Conservation (phyloP, 768 basidiomycete species). For the Pleurotus tuoliensis region DNA sequence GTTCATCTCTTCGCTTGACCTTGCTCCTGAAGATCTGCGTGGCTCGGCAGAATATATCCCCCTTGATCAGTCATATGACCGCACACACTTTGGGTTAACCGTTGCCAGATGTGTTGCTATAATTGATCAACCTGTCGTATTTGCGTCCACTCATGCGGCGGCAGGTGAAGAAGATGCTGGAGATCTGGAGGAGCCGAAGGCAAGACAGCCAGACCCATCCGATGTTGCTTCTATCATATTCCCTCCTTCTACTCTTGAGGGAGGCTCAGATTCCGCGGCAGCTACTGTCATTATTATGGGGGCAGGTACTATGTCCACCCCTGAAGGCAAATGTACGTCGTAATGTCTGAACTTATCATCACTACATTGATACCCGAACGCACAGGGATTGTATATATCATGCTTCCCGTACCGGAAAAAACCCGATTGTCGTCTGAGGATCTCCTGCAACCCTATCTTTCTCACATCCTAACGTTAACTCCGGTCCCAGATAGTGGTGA, state of each 20-base stretch:
- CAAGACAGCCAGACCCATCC: slow-evolving; percentile 18
- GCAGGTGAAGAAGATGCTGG: slow-evolving; percentile 19
- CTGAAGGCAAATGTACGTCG: slow-evolving; percentile 65
- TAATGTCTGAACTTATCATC: no score
- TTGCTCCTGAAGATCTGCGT: slow-evolving; percentile 26
- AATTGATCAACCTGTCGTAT: slow-evolving; percentile 28
- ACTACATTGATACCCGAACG: neutral
- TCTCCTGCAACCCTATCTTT: slow-evolving; percentile 55
- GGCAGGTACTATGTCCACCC: slow-evolving; percentile 69
- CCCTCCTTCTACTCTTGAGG: slow-evolving; percentile 59
- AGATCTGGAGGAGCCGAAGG: slow-evolving; percentile 18
- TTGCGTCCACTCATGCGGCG: slow-evolving; percentile 11
- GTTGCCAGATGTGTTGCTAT: slow-evolving; percentile 33
- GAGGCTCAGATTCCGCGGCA: slow-evolving; percentile 43
- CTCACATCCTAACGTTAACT: slow-evolving; percentile 33
- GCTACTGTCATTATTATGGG: slow-evolving; percentile 69
- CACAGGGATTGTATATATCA: slow-evolving; percentile 59
- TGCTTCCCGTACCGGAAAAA: slow-evolving; percentile 37
- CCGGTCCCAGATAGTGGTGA: slow-evolving; percentile 16
- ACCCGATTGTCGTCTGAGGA: slow-evolving; percentile 28
- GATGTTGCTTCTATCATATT: slow-evolving; percentile 75
- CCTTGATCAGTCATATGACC: neutral
- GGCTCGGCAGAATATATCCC: slow-evolving; percentile 16
- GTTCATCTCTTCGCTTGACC: slow-evolving; percentile 45
- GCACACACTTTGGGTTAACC: neutral